phyloP scores from a whole-genome alignment of 306 rosid genomes.

The Potentilla sterilis region DNA sequence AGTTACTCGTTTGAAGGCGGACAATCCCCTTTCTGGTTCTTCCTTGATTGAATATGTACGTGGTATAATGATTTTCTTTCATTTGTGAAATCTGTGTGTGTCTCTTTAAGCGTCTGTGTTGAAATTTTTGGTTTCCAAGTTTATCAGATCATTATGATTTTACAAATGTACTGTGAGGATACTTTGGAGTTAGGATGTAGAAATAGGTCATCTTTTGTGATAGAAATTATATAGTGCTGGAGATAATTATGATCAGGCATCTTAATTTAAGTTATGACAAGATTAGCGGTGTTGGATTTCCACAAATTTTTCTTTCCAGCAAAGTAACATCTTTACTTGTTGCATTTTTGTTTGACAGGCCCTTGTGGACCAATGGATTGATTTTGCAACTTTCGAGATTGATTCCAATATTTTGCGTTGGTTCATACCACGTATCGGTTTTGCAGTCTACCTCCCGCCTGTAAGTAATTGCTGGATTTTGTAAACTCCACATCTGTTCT shows the following conservation, averaged over 20 bases:
- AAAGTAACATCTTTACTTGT: not conserved
- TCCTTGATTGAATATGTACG: constrained; percentile 53
- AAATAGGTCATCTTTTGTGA: not conserved
- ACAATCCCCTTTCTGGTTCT: constrained; percentile 47
- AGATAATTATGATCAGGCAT: not conserved
- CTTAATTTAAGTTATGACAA: not conserved
- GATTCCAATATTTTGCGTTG: constrained; percentile 41
- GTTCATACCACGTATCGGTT: constrained; percentile 47
- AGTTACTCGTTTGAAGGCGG: constrained; percentile 61
- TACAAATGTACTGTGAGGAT: not conserved
- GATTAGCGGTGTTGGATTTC: not conserved
- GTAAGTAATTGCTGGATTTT: constrained; percentile 33
- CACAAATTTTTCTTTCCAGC: too few species aligned
- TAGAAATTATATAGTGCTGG: not conserved
- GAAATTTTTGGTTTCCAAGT: not conserved
- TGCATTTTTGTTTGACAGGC: constrained; percentile 41
- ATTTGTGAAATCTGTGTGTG: not conserved
- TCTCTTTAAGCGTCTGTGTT: not conserved
- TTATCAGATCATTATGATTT: not conserved
- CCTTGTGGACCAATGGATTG: constrained; percentile 79
- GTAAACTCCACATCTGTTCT: not conserved
- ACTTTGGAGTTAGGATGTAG: not conserved
- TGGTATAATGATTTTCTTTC: not conserved
- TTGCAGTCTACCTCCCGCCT: constrained; percentile 47
- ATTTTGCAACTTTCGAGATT: constrained; percentile 64